Base-by-base conservation (phyloP, 2,329 filamentous ascomycete species). In the Drechslera avenae region DNA sequence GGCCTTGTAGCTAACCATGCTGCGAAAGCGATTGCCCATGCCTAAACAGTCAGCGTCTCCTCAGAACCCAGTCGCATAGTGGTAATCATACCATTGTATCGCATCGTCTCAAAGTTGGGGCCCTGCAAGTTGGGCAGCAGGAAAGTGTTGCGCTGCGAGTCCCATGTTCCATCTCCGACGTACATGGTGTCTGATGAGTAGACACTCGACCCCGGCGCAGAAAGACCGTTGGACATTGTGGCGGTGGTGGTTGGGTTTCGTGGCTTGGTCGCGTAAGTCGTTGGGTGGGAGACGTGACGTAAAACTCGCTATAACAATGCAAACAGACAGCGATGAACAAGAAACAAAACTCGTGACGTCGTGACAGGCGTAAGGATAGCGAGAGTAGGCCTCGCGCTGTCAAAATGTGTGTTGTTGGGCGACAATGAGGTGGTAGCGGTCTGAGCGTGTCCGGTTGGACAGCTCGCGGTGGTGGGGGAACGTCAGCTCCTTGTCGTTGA, bases 121-220 rank as follows among this genome's bases (percentile, higher is more conserved):
- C 88, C 89, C 63, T 86, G 79, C 37, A 94, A 76, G 66, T 91
- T 91, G 30, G 90, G 90, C 43, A 94, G 76, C 46, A 94, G 76
- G 69, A 93, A 94, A 14, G 83, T 86, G 67, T 92, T 90, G 69
- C 87, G 87, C 52, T 81, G 79, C 50, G 87, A 87, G 65, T 92
- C 87, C 89, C 90, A 94, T 28, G 90, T 93, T 17, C 90, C 90
- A 69, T 93, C 90, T 56, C 89, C 89, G 13, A 93, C 89, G 47
- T 79, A 81, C 80, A 92, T 79, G n/a, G 86, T 89, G 66, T 86
- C 80, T 43, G 88, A 91, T 62, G 82, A 80, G 75, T 93, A 93
- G 59, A 81, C 84, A 69, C 85, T 87, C 73, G 85, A 85, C 68
- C 89, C 89, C 41, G 89, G 82, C 59, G 87, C 81, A 59, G 87